phyloP scores from a whole-genome alignment of 176 grass and related monocot species.

The Zoysia japonica region DNA sequence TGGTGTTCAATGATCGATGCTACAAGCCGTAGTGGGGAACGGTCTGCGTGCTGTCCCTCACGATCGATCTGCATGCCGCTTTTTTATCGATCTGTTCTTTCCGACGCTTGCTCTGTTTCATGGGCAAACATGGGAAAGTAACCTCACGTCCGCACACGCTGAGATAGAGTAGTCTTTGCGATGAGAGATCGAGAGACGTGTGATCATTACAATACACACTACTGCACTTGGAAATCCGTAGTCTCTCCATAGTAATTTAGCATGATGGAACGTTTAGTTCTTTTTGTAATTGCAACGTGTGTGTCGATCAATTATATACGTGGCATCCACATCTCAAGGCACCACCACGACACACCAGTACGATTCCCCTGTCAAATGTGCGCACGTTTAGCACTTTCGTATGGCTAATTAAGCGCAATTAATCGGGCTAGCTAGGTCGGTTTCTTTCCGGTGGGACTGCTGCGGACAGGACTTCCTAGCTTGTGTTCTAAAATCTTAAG shows the following conservation, averaged over 20 bases:
- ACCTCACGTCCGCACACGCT: too few relatives aligned
- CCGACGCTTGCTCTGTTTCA: too few relatives aligned
- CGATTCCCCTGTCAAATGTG: constrained; percentile 27
- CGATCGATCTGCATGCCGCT: too few relatives aligned
- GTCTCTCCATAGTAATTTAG: not conserved
- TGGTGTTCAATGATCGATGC: too few relatives aligned
- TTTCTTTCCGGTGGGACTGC: constrained; percentile 15
- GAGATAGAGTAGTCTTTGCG: too few relatives aligned
- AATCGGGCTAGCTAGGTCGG: too few relatives aligned
- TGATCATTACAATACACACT: constrained; percentile 33
- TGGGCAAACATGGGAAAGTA: too few relatives aligned
- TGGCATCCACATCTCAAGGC: constrained; percentile 30
- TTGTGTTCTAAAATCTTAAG: constrained; percentile 6
- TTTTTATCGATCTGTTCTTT: too few relatives aligned
- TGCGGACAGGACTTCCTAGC: not conserved
- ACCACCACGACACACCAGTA: not conserved
- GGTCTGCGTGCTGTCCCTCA: too few relatives aligned
- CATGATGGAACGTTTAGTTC: constrained; percentile 26
- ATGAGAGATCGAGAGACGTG: not conserved
- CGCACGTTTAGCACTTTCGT: constrained; percentile 1
- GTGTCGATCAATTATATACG: not conserved
- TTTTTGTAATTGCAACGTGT: constrained; percentile 22
- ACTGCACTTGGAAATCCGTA: not conserved
- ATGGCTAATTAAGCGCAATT: too few relatives aligned
- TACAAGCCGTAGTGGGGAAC: too few relatives aligned